Evolutionary conservation across 2,329 filamentous ascomycete species (phyloP).

Genomic region (Ceratocystis harringtonii): DNA sequence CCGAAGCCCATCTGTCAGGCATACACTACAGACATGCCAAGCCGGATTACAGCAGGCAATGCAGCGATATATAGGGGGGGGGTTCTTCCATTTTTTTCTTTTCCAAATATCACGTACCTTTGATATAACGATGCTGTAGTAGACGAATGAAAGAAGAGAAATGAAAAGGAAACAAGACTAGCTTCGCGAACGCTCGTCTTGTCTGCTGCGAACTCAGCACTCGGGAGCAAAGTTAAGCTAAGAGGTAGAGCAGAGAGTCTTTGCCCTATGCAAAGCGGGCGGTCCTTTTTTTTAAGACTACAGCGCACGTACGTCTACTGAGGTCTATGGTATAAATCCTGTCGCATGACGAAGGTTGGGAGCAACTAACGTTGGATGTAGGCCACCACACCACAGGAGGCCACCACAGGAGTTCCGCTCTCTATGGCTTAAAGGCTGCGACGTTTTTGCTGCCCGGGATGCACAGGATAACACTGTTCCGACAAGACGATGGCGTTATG

Average conservation of each 20-base stretch:
- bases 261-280: neutral
- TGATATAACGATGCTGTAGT: neutral
- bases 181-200: neutral
- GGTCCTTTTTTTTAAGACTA: neutral
- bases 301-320: conserved; percentile 3
- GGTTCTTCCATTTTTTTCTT: too few relatives aligned
- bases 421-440: neutral
- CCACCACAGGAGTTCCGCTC: neutral
- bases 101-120: neutral
- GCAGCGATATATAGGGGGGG: neutral
- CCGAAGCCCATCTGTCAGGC: neutral
- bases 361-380: neutral
- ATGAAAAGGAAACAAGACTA: neutral
- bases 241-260: neutral
- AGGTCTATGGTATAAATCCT: conserved; percentile 1
- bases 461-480: neutral
- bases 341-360: conserved; percentile 1
- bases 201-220: neutral
- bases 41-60: neutral
- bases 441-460: neutral
- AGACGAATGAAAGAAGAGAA: neutral
- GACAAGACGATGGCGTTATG: neutral
- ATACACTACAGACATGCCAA: neutral
- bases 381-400: neutral
- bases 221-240: neutral